Conservation (phyloP, 805 yeast species). For the Monosporozyma aerobia region DNA sequence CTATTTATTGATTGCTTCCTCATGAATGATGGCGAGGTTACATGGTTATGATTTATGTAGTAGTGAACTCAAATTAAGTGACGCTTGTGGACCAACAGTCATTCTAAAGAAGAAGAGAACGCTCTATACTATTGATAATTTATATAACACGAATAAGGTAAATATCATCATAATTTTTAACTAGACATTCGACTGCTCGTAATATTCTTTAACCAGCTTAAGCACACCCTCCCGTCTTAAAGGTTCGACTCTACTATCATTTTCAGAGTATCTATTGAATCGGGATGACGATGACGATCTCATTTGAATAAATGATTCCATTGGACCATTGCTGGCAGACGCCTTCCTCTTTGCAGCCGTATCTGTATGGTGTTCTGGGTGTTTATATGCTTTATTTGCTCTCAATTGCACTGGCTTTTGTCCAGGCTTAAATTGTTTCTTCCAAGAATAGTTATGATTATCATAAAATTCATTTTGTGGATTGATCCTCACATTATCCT, state of each 20-base stretch:
- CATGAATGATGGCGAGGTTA: too few species aligned
- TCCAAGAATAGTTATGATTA: conserved; percentile 27
- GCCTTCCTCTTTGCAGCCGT: neutral
- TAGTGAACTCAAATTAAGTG: too few species aligned
- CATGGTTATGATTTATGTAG: too few species aligned
- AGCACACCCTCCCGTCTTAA: conserved; percentile 42
- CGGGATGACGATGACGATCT: conserved; percentile 1
- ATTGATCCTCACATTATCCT: conserved; percentile 1
- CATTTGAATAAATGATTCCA: conserved; percentile 2
- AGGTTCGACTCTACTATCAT: neutral
- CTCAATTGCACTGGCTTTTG: conserved; percentile 21
- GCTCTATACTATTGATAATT: too few species aligned
- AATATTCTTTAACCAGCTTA: conserved; percentile 74
- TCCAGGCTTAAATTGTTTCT: conserved; percentile 28
- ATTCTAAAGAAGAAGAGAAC: too few species aligned
- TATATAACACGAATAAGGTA: too few species aligned
- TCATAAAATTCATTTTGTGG: conserved; percentile 1
- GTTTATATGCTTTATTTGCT: conserved; percentile 7
- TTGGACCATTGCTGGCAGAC: neutral
- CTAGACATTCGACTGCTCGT: conserved; percentile 35
- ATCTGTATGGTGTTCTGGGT: neutral
- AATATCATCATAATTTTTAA: neutral
- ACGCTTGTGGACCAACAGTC: too few species aligned
- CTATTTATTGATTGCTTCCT: too few species aligned
- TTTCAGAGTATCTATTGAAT: neutral